Conservation (phyloP, 169 alveolate genomes). For the Eimeria necatrix region DNA sequence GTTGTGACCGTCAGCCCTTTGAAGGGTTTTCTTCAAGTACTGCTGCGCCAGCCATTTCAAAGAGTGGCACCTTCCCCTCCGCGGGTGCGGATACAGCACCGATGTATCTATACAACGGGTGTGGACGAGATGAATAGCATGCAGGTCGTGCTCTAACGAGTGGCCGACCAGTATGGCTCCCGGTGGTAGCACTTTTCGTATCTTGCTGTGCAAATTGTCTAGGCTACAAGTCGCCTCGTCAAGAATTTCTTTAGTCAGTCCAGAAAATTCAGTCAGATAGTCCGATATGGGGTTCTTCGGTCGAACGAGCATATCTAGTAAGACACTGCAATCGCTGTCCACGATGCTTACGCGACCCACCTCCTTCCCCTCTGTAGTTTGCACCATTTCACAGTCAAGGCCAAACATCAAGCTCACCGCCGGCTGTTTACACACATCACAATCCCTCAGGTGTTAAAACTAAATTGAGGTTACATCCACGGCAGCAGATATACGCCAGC, state of each 20-base stretch:
- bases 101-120: constrained; percentile 82
- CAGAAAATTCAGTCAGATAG: constrained; percentile 82
- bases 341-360: constrained; percentile 83
- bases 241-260: constrained; percentile 75
- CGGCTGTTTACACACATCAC: not conserved
- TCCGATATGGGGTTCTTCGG: constrained; percentile 78
- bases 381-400: constrained; percentile 86
- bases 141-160: constrained; percentile 84
- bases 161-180: constrained; percentile 83
- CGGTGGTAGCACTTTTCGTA: constrained; percentile 52
- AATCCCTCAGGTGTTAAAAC: too few relatives aligned
- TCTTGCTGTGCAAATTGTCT: constrained; percentile 52
- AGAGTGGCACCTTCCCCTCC: constrained; percentile 34
- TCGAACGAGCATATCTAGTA: constrained; percentile 80
- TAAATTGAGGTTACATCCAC: too few relatives aligned
- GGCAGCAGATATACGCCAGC: too few relatives aligned
- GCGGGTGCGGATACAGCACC: constrained; percentile 82
- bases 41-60: constrained; percentile 77
- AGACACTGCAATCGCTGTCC: constrained; percentile 31
- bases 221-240: constrained; percentile 65
- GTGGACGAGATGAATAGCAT: constrained; percentile 78
- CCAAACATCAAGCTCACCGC: constrained; percentile 37
- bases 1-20: constrained; percentile 78
- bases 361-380: constrained; percentile 78
- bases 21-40: constrained; percentile 49